Base-by-base conservation (phyloP, 208 protist genomes). In the Acanthamoeba sp. region DNA sequence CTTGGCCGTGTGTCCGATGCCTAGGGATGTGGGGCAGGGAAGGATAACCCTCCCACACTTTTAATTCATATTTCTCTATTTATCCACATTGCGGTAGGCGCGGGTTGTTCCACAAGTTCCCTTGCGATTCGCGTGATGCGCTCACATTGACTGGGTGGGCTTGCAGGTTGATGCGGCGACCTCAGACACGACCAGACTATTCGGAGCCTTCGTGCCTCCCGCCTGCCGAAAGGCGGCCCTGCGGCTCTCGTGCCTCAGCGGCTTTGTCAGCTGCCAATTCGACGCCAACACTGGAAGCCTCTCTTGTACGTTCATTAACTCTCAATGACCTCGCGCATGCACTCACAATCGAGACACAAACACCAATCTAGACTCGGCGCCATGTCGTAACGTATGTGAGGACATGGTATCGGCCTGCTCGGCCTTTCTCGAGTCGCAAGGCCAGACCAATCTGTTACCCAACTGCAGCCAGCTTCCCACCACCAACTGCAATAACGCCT, bases 231-330 rank as follows among this genome's bases (percentile, higher is more conserved):
- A 59, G 1, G 78, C 78, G 5, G 78, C 42, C 3, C 48, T 87
- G 38, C 38, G 78, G 4, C 42, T 62, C 78, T 34, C 48, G 42
- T 87, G 78, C 29, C 40, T 87, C 22, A 14, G 42, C n/a, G 27
- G 45, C n/a, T 87, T 87, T 34, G n/a, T 87, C 42, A 40, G 45
- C 45, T 87, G 78, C 48, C 24, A 62, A 9, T 59, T 59, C 12
- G 45, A 87, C 29, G 18, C 38, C 0, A 27, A n/a, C 5, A 38
- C 36, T 14, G 36, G 36, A 32, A 20, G 3, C 9, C 9, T 78
- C 1, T 0, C 38, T 0, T 78, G 69, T 78, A 78, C 14, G 36
- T 20, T 27, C 34, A 10, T 48, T 71, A 22, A 20, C 71, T 29
- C 9, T 45, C n/a, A 27, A 14, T 7, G 0, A 3, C 20, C 32